Percentiles rank a stretch among this genome's conserved stretches.
Evolutionary conservation across 2,329 filamentous ascomycete genomes (phyloP).

Genomic region (Colletotrichum magnum): DNA sequence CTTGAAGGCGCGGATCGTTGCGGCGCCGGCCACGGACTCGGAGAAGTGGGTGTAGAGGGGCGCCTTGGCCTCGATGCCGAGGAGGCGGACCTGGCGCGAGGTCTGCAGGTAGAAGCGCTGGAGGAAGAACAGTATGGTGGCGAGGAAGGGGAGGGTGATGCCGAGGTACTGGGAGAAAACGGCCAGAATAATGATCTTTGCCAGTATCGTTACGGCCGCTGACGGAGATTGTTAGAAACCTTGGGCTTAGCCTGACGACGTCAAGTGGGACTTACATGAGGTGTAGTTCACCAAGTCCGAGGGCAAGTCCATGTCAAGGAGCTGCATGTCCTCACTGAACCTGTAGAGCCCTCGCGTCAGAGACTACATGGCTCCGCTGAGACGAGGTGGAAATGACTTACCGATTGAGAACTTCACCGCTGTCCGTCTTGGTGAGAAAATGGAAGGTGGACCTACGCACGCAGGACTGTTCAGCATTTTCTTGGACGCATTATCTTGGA

Average conservation of each 20-base stretch:
- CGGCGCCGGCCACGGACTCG: conserved; percentile 42
- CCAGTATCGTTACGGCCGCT: conserved; percentile 23
- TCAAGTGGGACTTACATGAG: conserved; percentile 1
- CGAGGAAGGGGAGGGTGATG: conserved; percentile 45
- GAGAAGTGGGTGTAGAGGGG: conserved; percentile 51
- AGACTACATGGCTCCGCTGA: background rate
- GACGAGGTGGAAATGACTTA: background rate
- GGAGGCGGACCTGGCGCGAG: conserved; percentile 51
- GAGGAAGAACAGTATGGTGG: conserved; percentile 46
- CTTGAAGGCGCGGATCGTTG: conserved; percentile 43
- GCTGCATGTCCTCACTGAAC: conserved; percentile 35
- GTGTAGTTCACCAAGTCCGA: conserved; percentile 26
- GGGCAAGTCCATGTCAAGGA: conserved; percentile 35
- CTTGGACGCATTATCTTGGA: too few relatives aligned
- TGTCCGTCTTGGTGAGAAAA: conserved; percentile 19
- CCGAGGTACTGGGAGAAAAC: conserved; percentile 44
- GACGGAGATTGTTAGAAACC: background rate
- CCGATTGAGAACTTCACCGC: conserved; percentile 27
- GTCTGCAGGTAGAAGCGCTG: conserved; percentile 52
- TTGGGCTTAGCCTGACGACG: fast-evolving
- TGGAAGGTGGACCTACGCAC: conserved; percentile 6
- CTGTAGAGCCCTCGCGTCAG: background rate
- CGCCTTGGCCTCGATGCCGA: conserved; percentile 52
- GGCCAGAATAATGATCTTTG: conserved; percentile 11
- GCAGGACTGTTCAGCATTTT: background rate